A percentile compares a stretch with the other conserved stretches of the same genome.
phyloP scores from a whole-genome alignment of 2,329 filamentous ascomycete genomes.

The Salinomyces thailandicus region DNA sequence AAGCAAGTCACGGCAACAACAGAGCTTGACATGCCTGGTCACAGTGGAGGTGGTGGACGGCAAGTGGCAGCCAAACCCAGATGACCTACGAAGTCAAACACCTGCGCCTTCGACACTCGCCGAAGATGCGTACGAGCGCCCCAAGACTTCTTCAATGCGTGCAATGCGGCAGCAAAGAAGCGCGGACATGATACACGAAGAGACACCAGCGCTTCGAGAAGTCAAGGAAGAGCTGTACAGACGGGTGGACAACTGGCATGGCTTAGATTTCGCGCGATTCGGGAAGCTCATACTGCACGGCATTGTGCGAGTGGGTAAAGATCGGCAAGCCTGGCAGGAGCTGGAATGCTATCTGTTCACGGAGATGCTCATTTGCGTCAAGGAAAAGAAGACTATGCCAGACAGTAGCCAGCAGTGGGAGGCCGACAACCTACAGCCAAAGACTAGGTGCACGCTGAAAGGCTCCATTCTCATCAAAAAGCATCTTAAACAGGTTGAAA shows the following conservation, averaged over 20 bases:
- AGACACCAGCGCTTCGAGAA: constrained; percentile 60
- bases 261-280: constrained; percentile 84
- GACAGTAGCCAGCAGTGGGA: constrained; percentile 54
- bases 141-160: constrained; percentile 40
- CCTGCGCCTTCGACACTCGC: constrained; percentile 31
- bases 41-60: constrained; percentile 89
- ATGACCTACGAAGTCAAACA: constrained; percentile 55
- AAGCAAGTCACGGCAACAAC: constrained; percentile 82
- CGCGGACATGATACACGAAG: constrained; percentile 52
- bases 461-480: constrained; percentile 98
- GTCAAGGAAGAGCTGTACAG: constrained; percentile 74
- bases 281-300: constrained; percentile 85
- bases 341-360: constrained; percentile 93
- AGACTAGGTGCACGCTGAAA: constrained; percentile 75
- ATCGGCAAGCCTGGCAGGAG: constrained; percentile 94
- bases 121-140: constrained; percentile 46
- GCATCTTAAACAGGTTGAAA: constrained; percentile 84
- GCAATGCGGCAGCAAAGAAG: constrained; percentile 20
- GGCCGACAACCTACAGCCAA: constrained; percentile 45
- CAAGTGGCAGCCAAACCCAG: constrained; percentile 78
- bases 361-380: constrained; percentile 99
- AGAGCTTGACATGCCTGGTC: constrained; percentile 85
- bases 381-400: constrained; percentile 71
- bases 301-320: constrained; percentile 86
- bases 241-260: constrained; percentile 98